Percentiles rank a stretch among this genome's conserved stretches.
Evolutionary conservation across 495 filamentous ascomycete genomes (phyloP).

Genomic region (Neurospora terricola): DNA sequence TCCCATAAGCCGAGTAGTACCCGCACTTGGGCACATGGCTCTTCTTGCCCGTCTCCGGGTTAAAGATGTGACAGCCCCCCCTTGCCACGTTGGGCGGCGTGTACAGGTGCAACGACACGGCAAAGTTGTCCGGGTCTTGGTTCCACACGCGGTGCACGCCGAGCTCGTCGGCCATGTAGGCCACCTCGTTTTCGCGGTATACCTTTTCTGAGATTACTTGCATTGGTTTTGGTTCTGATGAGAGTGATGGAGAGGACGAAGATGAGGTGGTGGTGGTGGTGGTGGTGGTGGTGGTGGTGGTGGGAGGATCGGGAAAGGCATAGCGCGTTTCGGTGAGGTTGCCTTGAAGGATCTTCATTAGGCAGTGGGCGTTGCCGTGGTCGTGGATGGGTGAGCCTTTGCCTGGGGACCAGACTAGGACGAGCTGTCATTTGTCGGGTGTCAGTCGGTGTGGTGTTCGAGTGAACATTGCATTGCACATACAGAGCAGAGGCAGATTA

Average conservation of each 20-base stretch:
- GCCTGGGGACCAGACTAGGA: slow-evolving; percentile 91
- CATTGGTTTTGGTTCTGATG: slow-evolving; percentile 35
- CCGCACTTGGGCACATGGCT: slow-evolving; percentile 58
- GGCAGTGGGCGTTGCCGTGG: slow-evolving; percentile 73
- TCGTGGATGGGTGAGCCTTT: slow-evolving; percentile 80
- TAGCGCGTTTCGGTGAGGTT: slow-evolving; percentile 71
- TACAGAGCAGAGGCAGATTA: background rate
- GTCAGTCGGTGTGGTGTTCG: slow-evolving; percentile 1
- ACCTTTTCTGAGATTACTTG: slow-evolving; percentile 41
- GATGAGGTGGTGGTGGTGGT: slow-evolving; percentile 24
- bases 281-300: slow-evolving; percentile 22
- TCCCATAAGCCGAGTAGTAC: slow-evolving; percentile 50
- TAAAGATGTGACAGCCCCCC: slow-evolving; percentile 63
- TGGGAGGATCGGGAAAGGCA: slow-evolving; percentile 51
- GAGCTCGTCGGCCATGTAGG: slow-evolving; percentile 39
- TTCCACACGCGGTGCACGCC: slow-evolving; percentile 80
- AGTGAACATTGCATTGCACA: background rate
- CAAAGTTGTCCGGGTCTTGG: slow-evolving; percentile 52
- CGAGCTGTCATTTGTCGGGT: slow-evolving; percentile 45
- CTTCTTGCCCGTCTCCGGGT: slow-evolving; percentile 60
- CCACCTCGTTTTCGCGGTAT: slow-evolving; percentile 40
- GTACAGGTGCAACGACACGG: slow-evolving; percentile 83
- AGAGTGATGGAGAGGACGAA: slow-evolving; percentile 33
- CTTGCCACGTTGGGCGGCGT: slow-evolving; percentile 80
- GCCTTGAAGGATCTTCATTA: slow-evolving; percentile 65